Percentiles rank a stretch among this genome's conserved stretches.
Conservation (phyloP, 73 alveolate species). For the Durusdinium trenchii region DNA sequence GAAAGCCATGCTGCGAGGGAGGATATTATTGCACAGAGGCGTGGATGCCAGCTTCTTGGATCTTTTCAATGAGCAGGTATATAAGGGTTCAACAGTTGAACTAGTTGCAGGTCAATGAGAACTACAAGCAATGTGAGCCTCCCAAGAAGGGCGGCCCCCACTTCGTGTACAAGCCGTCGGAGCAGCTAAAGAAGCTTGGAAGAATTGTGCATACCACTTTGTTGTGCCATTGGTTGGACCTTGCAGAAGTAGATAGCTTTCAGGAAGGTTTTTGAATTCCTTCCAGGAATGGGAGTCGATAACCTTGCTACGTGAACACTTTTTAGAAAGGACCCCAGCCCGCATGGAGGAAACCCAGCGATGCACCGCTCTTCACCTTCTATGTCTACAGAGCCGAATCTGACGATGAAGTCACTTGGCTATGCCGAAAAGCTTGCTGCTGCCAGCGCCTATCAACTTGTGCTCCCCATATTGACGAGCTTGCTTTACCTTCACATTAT, state of each 20-base stretch:
- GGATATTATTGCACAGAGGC: conserved; percentile 61
- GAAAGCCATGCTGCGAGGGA: conserved; percentile 57
- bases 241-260: neutral
- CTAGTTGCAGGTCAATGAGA: conserved; percentile 9
- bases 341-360: conserved; percentile 44
- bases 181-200: conserved; percentile 30
- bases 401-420: neutral
- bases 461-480: neutral
- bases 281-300: too few species aligned
- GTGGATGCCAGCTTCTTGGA: neutral
- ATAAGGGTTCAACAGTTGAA: neutral
- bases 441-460: neutral
- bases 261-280: too few species aligned
- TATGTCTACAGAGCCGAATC: conserved; percentile 73
- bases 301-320: too few species aligned
- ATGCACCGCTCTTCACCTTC: conserved; percentile 57
- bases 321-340: neutral
- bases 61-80: neutral
- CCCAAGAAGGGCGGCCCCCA: conserved; percentile 72
- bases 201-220: neutral
- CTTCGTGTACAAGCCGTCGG: conserved; percentile 66
- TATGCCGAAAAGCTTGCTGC: neutral
- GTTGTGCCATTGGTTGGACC: neutral
- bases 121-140: conserved; percentile 43
- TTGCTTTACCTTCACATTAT: neutral